Base-by-base conservation (phyloP, 371 early-diverging fungal species). In the Lichtheimia ramosa region DNA sequence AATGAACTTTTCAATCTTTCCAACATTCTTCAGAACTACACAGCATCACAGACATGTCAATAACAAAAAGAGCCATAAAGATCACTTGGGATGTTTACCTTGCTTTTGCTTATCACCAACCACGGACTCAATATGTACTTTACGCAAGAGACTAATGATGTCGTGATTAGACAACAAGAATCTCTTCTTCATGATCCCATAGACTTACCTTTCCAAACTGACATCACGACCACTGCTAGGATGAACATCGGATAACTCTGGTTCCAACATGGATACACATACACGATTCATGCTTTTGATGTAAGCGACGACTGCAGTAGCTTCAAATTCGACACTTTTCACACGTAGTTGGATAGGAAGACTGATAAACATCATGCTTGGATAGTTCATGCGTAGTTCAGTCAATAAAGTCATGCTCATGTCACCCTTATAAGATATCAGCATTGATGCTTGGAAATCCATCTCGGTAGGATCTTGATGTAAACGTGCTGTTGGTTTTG, bases 371-470 rank as follows among this genome's bases (percentile, higher is more conserved):
- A 87, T 88, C 61, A 92, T 84, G 8, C 94, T 92, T 3, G 96
- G 96, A 62, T 96, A 95, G 70, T 96, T 95, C 69, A 97, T 88
- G 43, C 92, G 85, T 56, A 97, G 69, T 68, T 93, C 93, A 0
- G 95, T 95, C 48, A 85, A 64, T 10, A 97, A 70, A n/a, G 91
- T 86, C 75, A 95, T 77, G 14, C 86, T 78, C 88, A 93, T 88
- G 68, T 93, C 88, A 2, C 96, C 96, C 51, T 87, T 85, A 67
- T 95, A 96, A 3, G 83, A 78, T 1, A 95, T 81, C 16, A 75
- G 55, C 46, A 95, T 73, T 39, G 87, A 82, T 6, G 94, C 59
- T 68, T 96, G 96, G 52, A 90, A 82, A 68, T 96, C 95, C 59
- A 79, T 85, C 65, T 66, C 75, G 0, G 71, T 72, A 39, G 65